Evolutionary conservation across 2,329 filamentous ascomycete species (phyloP).

Genomic region (Nothophaeocryptopus gaeumannii): DNA sequence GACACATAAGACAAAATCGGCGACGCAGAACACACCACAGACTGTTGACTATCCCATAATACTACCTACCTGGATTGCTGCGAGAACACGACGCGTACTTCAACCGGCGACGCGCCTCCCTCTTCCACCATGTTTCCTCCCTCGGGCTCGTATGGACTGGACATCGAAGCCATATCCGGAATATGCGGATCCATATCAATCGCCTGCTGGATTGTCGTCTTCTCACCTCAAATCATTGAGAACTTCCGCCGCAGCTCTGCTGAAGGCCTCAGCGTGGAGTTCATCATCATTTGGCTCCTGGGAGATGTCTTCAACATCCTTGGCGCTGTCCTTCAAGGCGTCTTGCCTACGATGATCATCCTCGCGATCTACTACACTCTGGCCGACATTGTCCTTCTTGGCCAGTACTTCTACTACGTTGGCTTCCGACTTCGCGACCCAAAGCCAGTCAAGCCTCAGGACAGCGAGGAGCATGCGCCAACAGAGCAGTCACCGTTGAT

Average conservation of each 20-base stretch:
- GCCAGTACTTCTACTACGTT: conserved; percentile 93
- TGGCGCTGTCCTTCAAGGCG: conserved; percentile 85
- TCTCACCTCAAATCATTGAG: conserved; percentile 93
- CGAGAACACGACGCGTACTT: no score
- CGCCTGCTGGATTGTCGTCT: conserved; percentile 96
- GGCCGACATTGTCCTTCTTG: conserved; percentile 81
- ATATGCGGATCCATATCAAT: conserved; percentile 96
- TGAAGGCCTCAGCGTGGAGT: conserved; percentile 84
- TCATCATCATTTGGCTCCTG: conserved; percentile 85
- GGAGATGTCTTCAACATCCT: conserved; percentile 97
- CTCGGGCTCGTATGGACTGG: conserved; percentile 59
- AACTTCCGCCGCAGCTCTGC: conserved; percentile 84
- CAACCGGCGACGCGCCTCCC: background rate
- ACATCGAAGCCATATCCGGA: conserved; percentile 86
- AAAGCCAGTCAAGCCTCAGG: conserved; percentile 25
- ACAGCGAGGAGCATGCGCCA: conserved; percentile 24
- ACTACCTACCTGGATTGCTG: background rate
- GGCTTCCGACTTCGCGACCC: conserved; percentile 85
- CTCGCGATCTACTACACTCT: conserved; percentile 60
- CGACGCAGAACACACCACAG: background rate
- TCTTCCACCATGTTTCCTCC: conserved; percentile 50
- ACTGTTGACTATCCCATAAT: background rate
- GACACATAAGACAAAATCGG: background rate
- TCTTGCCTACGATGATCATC: conserved; percentile 83
- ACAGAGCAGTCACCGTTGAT: conserved; percentile 38